These are phyloP conservation scores for Artomyces pyxidatus DNA, from an alignment of 768 basidiomycete species.

Conservation along the genomic window DNA sequence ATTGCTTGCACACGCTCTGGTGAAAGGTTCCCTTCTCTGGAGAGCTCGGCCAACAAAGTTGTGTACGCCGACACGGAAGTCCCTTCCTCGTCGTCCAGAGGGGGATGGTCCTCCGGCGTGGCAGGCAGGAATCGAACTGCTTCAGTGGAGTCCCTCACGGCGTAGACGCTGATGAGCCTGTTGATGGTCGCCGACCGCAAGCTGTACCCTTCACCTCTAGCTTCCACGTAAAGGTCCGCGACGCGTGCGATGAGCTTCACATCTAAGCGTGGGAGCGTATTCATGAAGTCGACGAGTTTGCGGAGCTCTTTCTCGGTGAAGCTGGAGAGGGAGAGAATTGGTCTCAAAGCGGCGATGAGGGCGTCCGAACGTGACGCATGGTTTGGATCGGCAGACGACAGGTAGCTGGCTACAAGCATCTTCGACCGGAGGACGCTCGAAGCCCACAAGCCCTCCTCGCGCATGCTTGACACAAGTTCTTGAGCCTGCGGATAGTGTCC, in stretches of 20 bases:
- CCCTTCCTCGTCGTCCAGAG: constrained; percentile 12
- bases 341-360: constrained; percentile 16
- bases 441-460: constrained; percentile 30
- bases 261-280: constrained; percentile 3
- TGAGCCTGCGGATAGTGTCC: constrained; percentile 31
- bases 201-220: constrained; percentile 3
- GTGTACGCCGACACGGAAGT: constrained; percentile 27
- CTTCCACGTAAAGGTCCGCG: constrained; percentile 8
- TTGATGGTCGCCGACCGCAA: constrained; percentile 13
- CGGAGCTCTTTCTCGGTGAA: constrained; percentile 19
- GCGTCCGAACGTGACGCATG: constrained; percentile 6
- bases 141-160: constrained; percentile 25
- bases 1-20: constrained; percentile 26
- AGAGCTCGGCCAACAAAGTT: constrained; percentile 30
- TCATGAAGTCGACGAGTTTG: constrained; percentile 26
- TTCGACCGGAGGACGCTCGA: constrained; percentile 31
- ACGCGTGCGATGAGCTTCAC: constrained; percentile 11
- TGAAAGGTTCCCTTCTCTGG: constrained; percentile 19
- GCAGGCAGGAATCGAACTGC: constrained; percentile 23
- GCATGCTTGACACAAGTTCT: constrained; percentile 35
- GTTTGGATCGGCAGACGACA: constrained; percentile 16
- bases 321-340: constrained; percentile 18
- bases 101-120: constrained; percentile 19
- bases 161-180: constrained; percentile 20
- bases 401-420: constrained; percentile 30